Evolutionary conservation across 1,284 basidiomycete species (phyloP).

Genomic region (Pterula multifida): DNA sequence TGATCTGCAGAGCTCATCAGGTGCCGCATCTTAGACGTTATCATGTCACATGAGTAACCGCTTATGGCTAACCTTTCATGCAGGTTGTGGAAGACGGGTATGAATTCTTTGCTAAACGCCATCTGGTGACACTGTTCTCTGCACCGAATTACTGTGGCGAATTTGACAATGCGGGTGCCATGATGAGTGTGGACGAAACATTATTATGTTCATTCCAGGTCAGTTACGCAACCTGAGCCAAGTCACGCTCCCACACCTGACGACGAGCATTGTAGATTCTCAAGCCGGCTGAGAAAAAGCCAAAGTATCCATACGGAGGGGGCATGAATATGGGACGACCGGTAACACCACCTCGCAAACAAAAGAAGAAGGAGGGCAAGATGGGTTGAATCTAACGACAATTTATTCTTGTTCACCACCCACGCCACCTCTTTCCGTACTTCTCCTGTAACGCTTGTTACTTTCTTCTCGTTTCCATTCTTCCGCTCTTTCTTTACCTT

Average conservation of each 20-base stretch:
- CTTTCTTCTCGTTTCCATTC: conserved; percentile 1
- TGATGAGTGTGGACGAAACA: conserved; percentile 99
- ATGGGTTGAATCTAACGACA: not conserved
- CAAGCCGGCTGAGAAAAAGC: conserved; percentile 98
- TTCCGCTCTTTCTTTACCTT: conserved; percentile 10
- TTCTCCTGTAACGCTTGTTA: not conserved
- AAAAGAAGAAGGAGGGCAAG: conserved; percentile 67
- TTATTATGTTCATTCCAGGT: conserved; percentile 98
- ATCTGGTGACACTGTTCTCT: conserved; percentile 94
- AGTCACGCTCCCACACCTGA: conserved; percentile 5
- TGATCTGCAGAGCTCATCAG: conserved; percentile 98
- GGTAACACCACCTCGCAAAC: conserved; percentile 73
- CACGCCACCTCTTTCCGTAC: conserved; percentile 4
- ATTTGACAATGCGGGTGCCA: conserved; percentile 98
- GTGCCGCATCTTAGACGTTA: conserved; percentile 28
- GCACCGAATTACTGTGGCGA: conserved; percentile 98
- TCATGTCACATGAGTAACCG: conserved; percentile 4
- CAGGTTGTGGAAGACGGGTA: conserved; percentile 98
- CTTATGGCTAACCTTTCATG: conserved; percentile 7
- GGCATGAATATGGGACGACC: conserved; percentile 71
- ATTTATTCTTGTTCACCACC: conserved; percentile 4
- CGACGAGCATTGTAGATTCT: conserved; percentile 75
- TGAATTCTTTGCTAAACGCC: conserved; percentile 97
- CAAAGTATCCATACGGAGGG: conserved; percentile 76
- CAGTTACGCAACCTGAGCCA: too few species aligned